These are phyloP conservation scores for Tulasnella calospora DNA, from an alignment of 768 basidiomycete species.

Conservation along the genomic window DNA sequence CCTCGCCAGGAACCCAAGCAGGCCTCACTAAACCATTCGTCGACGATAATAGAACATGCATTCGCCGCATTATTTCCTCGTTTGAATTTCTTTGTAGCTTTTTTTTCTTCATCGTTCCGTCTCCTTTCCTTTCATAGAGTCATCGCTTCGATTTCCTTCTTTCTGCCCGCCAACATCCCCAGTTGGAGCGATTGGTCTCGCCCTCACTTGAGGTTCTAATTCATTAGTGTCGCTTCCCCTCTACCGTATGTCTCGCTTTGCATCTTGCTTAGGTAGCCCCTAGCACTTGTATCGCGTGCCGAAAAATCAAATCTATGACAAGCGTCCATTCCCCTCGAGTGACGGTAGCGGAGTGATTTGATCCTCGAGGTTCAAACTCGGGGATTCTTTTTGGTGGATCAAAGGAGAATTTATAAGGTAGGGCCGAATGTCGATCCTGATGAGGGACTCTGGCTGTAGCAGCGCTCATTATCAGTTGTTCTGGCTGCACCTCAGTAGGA, in stretches of 20 bases:
- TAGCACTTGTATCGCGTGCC: not conserved
- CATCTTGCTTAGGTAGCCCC: not conserved
- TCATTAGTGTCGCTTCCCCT: conserved; percentile 1
- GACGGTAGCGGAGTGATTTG: not conserved
- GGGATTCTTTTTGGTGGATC: no score
- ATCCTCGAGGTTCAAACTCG: no score
- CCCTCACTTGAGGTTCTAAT: not conserved
- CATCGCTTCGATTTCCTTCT: not conserved
- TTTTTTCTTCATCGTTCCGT: not conserved
- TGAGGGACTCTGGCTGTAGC: no score
- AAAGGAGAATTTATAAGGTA: no score
- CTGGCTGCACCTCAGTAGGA: no score
- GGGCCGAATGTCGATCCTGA: no score
- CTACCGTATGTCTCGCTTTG: conserved; percentile 1
- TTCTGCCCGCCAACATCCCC: not conserved
- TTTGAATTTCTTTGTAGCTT: conserved; percentile 5
- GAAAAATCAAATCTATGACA: conserved; percentile 6
- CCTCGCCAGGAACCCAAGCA: conserved; percentile 29
- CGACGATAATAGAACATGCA: conserved; percentile 2
- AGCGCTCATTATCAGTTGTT: no score
- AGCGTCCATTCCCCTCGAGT: not conserved
- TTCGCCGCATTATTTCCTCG: not conserved
- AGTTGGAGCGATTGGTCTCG: conserved; percentile 2
- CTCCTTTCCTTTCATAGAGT: not conserved
- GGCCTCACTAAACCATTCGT: conserved; percentile 19